Evolutionary conservation across 1,284 basidiomycete species (phyloP), one percentile per base, ranked within the genome.

Genomic region (Violaceomyces palustris): DNA sequence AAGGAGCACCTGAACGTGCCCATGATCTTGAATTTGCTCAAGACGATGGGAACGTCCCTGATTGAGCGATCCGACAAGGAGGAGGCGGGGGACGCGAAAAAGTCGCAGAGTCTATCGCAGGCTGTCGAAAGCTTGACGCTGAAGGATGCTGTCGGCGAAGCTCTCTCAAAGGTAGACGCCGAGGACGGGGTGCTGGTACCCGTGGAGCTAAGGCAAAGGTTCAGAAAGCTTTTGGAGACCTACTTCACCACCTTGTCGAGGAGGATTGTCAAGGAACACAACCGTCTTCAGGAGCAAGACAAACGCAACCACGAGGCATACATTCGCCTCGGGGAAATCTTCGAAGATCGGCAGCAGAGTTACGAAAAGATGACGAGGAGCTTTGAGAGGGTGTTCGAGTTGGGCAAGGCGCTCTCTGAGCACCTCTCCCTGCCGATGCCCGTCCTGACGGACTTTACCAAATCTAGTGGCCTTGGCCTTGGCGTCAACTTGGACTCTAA

Each of bases 351-450:
- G 15, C 91, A 97, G 73, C 91, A 98, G 74, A 88, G 86, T 11
- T 98, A 97, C 73, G 94, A 99, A 77, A 92, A 90, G 76, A 92
- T 96, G 86, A 89, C 90, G 11, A 91, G 88, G 73, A 82, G 83
- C 26, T 94, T 96, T 64, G 93, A 98, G 75, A 88, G 91, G 50
- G 76, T 96, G 14, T 56, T 67, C 18, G 56, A 68, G 12, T 51
- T 50, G 34, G 50, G 53, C 9, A 45, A 59, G n/a, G 38, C 45
- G 11, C 79, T 98, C 17, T 91, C 94, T 0, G 93, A 97, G 61
- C 75, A 92, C 7, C 79, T 98, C 6, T 85, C 84, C 61, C 76
- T 91, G 10, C 79, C 84, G 1, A 80, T 93, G 60, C 93, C 93
- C 0, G 72, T 80, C 2, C 79, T 98, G 10, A 88, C 90, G 5